Evolutionary conservation across 1,139 yeast genomes (phyloP), one percentile per base, ranked within the genome.

Genomic region (Suhomyces panamericanus): DNA sequence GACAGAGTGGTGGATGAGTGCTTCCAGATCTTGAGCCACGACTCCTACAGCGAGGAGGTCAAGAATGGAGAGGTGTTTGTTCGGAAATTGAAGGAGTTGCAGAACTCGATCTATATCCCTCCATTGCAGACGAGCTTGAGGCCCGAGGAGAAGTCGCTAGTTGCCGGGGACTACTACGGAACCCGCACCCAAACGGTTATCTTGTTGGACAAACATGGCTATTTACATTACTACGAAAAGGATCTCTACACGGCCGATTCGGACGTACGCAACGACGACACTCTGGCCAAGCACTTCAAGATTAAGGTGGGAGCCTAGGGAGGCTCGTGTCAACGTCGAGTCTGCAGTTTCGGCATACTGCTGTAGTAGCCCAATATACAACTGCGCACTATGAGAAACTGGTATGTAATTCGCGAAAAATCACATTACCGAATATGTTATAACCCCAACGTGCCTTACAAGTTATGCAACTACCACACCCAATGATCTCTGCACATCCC

Each of bases 141-240:
- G 3, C 53, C 48, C 16, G 43, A 52, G 34, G 47, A 46, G 11
- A 26, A 36, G 5, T 35, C 27, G 20, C 32, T 30, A 2, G 57
- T 63, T 2, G 52, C 60, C 22, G 87, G 87, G 0, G 64, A 67
- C 24, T 81, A 73, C 55, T 93, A 91, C 57, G 98, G 97, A 0
- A 93, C 99, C 0, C 69, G 98, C 43, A 88, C 97, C 0, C 96
- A 90, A 58, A 89, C 96, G 0, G 78, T 90, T 1, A 73, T 91
- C 6, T 58, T 89, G 16, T 73, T 88, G 10, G 78, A 77, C 53
- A 73, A 70, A 32, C 46, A 62, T 6, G 85, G 86, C 2, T 48
- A 50, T 14, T 54, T 75, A 38, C 64, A 69, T 44, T 74, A 74
- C 52, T 68, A 63, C 44, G 79, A 75, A 53, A 54, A 64, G 31